Evolutionary conservation across 2,329 filamentous ascomycete genomes (phyloP).

Genomic region (Trichoderma oligosporum): DNA sequence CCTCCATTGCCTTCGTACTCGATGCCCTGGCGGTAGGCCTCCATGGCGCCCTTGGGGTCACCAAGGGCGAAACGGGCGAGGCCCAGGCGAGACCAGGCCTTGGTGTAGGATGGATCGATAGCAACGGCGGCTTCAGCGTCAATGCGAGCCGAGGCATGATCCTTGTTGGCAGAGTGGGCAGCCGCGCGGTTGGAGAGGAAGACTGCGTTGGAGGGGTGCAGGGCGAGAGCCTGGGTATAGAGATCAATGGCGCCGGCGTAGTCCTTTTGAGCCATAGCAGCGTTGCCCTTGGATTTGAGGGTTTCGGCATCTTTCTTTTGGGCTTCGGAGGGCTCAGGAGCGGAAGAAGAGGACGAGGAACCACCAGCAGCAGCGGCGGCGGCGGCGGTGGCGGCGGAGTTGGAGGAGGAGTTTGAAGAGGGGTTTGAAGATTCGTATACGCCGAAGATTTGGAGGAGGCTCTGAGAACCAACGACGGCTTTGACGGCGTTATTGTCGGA

Average conservation of each 20-base stretch:
- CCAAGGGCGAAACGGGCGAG: conserved; percentile 88
- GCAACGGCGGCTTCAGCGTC: conserved; percentile 89
- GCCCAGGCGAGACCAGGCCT: conserved; percentile 92
- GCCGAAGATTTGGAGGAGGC: conserved; percentile 84
- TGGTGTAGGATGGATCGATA: conserved; percentile 89
- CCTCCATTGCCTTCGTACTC: conserved; percentile 91
- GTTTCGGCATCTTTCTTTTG: conserved; percentile 78
- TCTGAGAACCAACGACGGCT: conserved; percentile 79
- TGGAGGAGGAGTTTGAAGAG: conserved; percentile 34
- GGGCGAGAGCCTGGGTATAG: conserved; percentile 80
- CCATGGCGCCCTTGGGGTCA: conserved; percentile 86
- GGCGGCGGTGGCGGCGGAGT: conserved; percentile 43
- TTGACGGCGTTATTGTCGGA: conserved; percentile 66
- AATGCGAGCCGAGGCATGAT: conserved; percentile 77
- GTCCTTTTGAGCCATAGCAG: conserved; percentile 92
- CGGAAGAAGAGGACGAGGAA: conserved; percentile 22
- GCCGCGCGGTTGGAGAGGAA: conserved; percentile 97
- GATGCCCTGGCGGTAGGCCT: conserved; percentile 90
- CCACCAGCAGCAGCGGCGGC: conserved; percentile 35
- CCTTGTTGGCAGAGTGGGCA: conserved; percentile 77
- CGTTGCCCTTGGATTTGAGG: conserved; percentile 87
- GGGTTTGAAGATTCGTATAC: conserved; percentile 71
- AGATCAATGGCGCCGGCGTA: conserved; percentile 76
- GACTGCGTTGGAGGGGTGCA: conserved; percentile 84
- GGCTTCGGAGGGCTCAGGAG: conserved; percentile 43